Evolutionary conservation across 2,329 filamentous ascomycete species (phyloP).

Genomic region (Penicillium sp.): DNA sequence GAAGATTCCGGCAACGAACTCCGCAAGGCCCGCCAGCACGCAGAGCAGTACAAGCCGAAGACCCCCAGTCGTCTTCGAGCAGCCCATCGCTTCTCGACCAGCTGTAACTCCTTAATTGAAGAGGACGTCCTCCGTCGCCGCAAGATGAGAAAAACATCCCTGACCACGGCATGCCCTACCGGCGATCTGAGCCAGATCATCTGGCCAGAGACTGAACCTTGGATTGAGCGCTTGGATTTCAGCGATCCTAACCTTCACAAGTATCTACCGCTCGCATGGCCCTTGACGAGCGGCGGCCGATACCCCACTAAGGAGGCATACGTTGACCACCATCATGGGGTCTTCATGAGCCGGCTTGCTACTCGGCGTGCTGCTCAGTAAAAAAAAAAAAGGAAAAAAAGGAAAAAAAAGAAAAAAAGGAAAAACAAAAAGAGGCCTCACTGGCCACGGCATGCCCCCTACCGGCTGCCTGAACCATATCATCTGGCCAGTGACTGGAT

Average conservation of each 20-base stretch:
- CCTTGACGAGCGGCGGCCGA: too few species aligned
- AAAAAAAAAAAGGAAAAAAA: neutral
- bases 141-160: neutral
- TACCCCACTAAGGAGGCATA: neutral
- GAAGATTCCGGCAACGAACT: conserved; percentile 9
- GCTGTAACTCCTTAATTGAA: neutral
- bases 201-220: conserved; percentile 2
- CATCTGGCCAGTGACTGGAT: neutral
- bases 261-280: too few species aligned
- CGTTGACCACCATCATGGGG: neutral
- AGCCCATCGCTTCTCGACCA: conserved; percentile 13
- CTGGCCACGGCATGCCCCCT: neutral
- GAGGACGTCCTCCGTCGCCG: neutral
- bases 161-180: neutral
- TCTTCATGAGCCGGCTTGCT: neutral
- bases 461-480: neutral
- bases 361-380: neutral
- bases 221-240: neutral
- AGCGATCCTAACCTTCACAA: neutral
- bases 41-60: conserved; percentile 46
- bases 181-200: neutral
- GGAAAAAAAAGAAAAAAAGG: neutral
- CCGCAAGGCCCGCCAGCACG: conserved; percentile 38
- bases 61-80: conserved; percentile 45
- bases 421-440: neutral